Conservation (phyloP, 441 rosid species). For the Populus hybrid region DNA sequence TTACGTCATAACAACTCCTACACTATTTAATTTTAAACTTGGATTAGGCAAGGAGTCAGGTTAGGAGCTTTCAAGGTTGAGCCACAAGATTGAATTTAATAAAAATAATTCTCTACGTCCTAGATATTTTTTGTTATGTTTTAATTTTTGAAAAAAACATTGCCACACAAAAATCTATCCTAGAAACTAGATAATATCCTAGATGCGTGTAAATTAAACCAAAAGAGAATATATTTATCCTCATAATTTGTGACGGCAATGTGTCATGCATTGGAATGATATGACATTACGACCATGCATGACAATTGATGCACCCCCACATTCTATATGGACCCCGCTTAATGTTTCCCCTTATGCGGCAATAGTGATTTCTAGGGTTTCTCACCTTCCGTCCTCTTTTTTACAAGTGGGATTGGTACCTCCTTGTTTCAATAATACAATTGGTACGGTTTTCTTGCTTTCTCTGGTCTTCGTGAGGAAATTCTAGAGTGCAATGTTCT, state of each 20-base stretch:
- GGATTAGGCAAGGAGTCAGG: accelerated
- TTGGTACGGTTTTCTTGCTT: constrained; percentile 1
- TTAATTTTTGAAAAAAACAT: too few species aligned
- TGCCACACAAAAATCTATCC: too few species aligned
- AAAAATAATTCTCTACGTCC: too few species aligned
- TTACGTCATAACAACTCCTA: too few species aligned
- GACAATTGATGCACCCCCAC: constrained; percentile 37
- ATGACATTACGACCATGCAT: constrained; percentile 41
- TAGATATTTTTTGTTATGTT: too few species aligned
- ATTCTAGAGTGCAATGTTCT: too few species aligned
- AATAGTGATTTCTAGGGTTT: constrained; percentile 45
- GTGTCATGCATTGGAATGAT: constrained; percentile 18
- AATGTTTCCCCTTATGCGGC: constrained; percentile 52
- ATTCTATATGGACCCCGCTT: constrained; percentile 40
- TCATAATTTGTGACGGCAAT: neutral
- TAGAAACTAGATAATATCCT: neutral
- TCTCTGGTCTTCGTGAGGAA: too few species aligned
- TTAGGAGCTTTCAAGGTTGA: too few species aligned
- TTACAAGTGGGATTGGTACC: constrained; percentile 15
- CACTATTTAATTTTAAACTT: too few species aligned
- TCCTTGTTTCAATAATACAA: constrained; percentile 26
- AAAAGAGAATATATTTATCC: neutral
- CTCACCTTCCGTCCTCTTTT: constrained; percentile 28
- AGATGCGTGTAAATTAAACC: neutral
- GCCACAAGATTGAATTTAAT: too few species aligned